Evolutionary conservation across 768 basidiomycete genomes (phyloP).

Genomic region (Omphalotus guepiniiformis): DNA sequence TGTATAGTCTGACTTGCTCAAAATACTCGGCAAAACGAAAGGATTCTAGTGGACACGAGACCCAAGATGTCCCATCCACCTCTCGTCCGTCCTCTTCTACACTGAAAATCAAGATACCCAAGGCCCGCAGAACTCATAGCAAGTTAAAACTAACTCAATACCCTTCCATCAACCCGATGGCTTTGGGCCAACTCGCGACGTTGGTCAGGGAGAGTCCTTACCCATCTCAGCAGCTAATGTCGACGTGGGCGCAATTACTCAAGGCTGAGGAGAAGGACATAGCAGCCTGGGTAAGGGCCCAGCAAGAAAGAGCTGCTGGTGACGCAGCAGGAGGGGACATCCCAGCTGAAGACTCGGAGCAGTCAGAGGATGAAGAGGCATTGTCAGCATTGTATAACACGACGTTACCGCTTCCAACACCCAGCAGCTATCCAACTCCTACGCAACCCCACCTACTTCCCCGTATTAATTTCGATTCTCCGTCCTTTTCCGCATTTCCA

Average conservation of each 20-base stretch:
- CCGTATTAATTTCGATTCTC: too few relatives aligned
- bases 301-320: neutral
- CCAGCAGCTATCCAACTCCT: neutral
- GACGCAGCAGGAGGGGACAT: neutral
- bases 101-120: too few relatives aligned
- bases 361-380: neutral
- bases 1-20: too few relatives aligned
- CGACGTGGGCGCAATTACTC: constrained; percentile 1
- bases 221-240: neutral
- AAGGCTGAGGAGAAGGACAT: neutral
- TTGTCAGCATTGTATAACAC: neutral
- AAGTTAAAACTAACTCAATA: neutral
- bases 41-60: too few relatives aligned
- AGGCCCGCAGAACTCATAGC: too few relatives aligned
- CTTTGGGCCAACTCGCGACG: neutral
- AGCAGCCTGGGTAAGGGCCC: neutral
- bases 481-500: neutral
- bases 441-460: neutral
- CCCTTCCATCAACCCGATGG: neutral
- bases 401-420: neutral
- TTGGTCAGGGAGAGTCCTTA: neutral
- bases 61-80: too few relatives aligned
- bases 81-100: too few relatives aligned
- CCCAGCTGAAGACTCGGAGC: neutral
- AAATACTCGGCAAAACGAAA: too few relatives aligned